These are phyloP conservation scores for Suaeda aralocaspica DNA, from an alignment of 148 eudicot genomes.

Conservation along the genomic window DNA sequence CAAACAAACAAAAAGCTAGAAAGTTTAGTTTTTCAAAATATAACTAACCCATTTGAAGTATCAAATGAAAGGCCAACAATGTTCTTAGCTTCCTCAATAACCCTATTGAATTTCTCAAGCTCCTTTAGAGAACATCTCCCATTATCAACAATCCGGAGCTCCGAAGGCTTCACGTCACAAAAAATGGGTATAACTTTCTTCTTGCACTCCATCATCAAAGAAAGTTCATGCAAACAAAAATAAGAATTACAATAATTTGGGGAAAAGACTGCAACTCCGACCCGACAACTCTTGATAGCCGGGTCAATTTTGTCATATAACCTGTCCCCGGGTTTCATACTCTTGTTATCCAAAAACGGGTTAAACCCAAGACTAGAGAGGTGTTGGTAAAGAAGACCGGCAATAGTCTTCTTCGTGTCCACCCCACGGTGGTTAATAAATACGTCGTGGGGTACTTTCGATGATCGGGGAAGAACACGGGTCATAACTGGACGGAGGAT, in stretches of 20 bases:
- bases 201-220: constrained; percentile 44
- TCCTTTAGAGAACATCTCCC: constrained; percentile 33
- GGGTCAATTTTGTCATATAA: constrained; percentile 42
- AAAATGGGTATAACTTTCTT: constrained; percentile 58
- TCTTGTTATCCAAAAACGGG: constrained; percentile 63
- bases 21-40: no score
- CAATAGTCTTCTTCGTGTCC: constrained; percentile 58
- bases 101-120: constrained; percentile 32
- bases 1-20: no score
- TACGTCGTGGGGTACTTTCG: constrained; percentile 39
- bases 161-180: constrained; percentile 64
- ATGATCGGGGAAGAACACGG: background rate
- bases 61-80: constrained; percentile 66
- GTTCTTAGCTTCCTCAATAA: constrained; percentile 50
- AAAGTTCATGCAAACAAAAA: constrained; percentile 65
- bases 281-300: constrained; percentile 33
- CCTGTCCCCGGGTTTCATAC: constrained; percentile 60
- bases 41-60: constrained; percentile 42
- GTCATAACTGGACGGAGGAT: background rate
- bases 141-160: constrained; percentile 38
- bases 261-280: constrained; percentile 62
- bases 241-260: constrained; percentile 58
- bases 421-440: constrained; percentile 67
- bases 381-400: constrained; percentile 49
- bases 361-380: constrained; percentile 31